Conservation (phyloP, 345 rosid species). For the Cardamine resedifolia region DNA sequence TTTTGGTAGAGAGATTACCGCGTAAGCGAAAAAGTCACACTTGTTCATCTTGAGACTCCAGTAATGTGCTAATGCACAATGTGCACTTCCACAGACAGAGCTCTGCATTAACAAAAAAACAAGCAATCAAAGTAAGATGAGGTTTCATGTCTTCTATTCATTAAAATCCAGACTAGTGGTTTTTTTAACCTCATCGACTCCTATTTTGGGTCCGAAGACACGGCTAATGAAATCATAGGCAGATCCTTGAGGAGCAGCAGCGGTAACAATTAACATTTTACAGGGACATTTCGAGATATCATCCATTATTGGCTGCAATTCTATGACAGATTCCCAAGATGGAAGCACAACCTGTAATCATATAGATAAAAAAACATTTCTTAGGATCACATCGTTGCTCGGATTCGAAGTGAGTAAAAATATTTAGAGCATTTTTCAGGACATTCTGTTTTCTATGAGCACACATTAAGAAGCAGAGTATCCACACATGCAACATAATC, state of each 20-base stretch:
- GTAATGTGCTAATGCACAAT: slow-evolving; percentile 65
- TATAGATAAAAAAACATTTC: too few relatives aligned
- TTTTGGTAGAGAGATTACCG: slow-evolving; percentile 29
- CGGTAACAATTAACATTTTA: slow-evolving; percentile 39
- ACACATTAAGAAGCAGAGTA: too few relatives aligned
- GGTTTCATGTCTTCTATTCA: neutral
- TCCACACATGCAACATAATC: too few relatives aligned
- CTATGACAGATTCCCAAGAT: slow-evolving; percentile 55
- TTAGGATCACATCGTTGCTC: too few relatives aligned
- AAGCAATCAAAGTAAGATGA: neutral
- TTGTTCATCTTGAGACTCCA: slow-evolving; percentile 71
- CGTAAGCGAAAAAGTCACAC: slow-evolving; percentile 52
- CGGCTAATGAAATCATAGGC: neutral
- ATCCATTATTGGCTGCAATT: slow-evolving; percentile 51
- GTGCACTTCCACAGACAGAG: slow-evolving; percentile 68
- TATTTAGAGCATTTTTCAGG: too few relatives aligned
- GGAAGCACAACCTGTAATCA: slow-evolving; percentile 56
- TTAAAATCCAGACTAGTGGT: neutral
- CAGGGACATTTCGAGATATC: slow-evolving; percentile 56
- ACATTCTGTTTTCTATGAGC: too few relatives aligned
- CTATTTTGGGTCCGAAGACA: neutral
- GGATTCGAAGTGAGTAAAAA: too few relatives aligned
- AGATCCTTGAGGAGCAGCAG: neutral
- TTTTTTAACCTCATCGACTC: neutral
- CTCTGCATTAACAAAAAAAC: slow-evolving; percentile 45